Conservation (phyloP, 2,329 filamentous ascomycete species). For the Claviceps sp. region DNA sequence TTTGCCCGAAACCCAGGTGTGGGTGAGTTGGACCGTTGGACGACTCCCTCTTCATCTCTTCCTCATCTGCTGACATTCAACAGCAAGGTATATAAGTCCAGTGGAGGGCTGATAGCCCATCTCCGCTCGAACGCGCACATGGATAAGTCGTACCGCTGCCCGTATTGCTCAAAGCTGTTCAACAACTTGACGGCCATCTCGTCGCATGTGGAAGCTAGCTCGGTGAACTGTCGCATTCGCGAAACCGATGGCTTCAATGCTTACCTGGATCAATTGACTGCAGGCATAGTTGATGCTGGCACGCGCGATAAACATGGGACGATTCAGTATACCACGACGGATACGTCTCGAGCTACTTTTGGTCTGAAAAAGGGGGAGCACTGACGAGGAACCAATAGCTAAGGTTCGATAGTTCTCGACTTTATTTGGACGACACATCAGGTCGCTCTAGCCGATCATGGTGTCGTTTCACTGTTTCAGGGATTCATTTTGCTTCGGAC, state of each 20-base stretch:
- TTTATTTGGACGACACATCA: not conserved
- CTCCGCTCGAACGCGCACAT: slow-evolving; percentile 30
- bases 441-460: too few species aligned
- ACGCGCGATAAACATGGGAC: slow-evolving; percentile 15
- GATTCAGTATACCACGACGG: slow-evolving; percentile 13
- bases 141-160: slow-evolving; percentile 24
- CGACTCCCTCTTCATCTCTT: not conserved
- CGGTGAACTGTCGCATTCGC: slow-evolving; percentile 28
- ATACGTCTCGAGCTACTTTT: slow-evolving; percentile 5
- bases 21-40: slow-evolving; percentile 27
- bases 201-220: slow-evolving; percentile 34
- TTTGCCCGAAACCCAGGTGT: slow-evolving; percentile 41
- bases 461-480: too few species aligned
- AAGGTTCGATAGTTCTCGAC: not conserved
- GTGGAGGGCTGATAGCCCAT: slow-evolving; percentile 24
- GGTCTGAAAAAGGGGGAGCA: not conserved
- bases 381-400: not conserved
- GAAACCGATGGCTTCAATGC: slow-evolving; percentile 22
- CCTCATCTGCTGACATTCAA: not conserved
- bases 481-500: too few species aligned
- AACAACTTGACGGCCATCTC: slow-evolving; percentile 28
- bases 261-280: slow-evolving; percentile 20
- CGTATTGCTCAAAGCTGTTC: slow-evolving; percentile 30
- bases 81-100: slow-evolving; percentile 28
- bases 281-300: slow-evolving; percentile 16